These are phyloP conservation scores for Lactarius trivialis DNA, from an alignment of 768 basidiomycete species.

Conservation along the genomic window DNA sequence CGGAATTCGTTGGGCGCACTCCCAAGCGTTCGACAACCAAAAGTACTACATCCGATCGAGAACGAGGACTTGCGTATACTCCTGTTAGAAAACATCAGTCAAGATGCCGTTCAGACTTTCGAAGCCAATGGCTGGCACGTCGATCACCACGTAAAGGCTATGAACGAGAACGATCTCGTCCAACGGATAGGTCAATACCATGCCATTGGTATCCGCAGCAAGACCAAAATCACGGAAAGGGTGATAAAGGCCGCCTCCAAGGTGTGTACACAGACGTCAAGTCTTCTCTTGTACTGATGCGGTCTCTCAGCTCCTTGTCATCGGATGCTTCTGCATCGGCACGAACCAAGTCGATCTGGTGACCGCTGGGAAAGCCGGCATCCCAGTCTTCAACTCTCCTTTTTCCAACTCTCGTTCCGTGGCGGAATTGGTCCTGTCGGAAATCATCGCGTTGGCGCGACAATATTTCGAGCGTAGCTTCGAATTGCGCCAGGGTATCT, in stretches of 20 bases:
- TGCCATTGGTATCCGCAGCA: slow-evolving; percentile 94
- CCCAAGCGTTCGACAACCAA: slow-evolving; percentile 46
- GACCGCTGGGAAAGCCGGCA: slow-evolving; percentile 78
- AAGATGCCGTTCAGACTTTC: slow-evolving; percentile 79
- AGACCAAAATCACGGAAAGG: slow-evolving; percentile 90
- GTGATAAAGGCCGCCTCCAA: slow-evolving; percentile 84
- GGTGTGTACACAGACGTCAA: slow-evolving; percentile 35
- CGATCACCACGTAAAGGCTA: slow-evolving; percentile 78
- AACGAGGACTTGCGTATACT: slow-evolving; percentile 78
- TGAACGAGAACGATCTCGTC: slow-evolving; percentile 91
- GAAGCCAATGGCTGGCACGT: slow-evolving; percentile 82
- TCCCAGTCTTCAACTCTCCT: slow-evolving; percentile 98
- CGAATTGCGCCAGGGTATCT: slow-evolving; percentile 84
- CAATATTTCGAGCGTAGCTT: slow-evolving; percentile 85
- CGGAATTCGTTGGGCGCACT: slow-evolving; percentile 17
- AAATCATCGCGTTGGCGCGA: slow-evolving; percentile 89
- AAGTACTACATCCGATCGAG: slow-evolving; percentile 74
- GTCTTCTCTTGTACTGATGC: not conserved
- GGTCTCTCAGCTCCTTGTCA: slow-evolving; percentile 69
- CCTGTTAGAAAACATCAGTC: slow-evolving; percentile 91
- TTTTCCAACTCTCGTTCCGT: slow-evolving; percentile 99
- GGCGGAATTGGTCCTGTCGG: slow-evolving; percentile 93
- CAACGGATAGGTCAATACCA: slow-evolving; percentile 79
- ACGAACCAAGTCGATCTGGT: slow-evolving; percentile 94
- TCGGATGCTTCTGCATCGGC: slow-evolving; percentile 99